Percentiles rank a stretch among this genome's conserved stretches.
phyloP scores from a whole-genome alignment of 257 asterid species.

The Paraleonurus japonicus region DNA sequence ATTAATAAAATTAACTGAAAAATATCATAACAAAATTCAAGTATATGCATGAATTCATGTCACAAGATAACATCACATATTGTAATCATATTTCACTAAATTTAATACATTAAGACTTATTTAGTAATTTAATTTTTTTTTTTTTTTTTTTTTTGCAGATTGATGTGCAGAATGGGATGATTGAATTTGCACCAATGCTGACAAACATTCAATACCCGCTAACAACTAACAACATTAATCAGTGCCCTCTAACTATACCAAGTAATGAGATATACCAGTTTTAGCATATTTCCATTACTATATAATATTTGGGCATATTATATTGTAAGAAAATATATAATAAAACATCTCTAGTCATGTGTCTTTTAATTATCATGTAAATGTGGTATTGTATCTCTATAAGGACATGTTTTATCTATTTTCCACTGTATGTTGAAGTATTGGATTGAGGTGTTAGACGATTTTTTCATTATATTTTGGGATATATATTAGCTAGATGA shows the following conservation, averaged over 20 bases:
- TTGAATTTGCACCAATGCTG: conserved; percentile 42
- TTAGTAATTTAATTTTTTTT: not conserved
- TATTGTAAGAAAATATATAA: conserved; percentile 26
- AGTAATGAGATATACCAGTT: conserved; percentile 43
- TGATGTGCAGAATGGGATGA: conserved; percentile 58
- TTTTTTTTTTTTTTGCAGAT: conserved; percentile 45
- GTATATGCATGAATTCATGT: too few relatives aligned
- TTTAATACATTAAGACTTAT: too few relatives aligned
- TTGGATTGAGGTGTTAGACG: not conserved
- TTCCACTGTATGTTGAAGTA: not conserved
- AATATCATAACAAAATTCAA: too few relatives aligned
- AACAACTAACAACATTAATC: conserved; percentile 39
- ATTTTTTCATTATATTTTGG: too few relatives aligned
- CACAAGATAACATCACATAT: too few relatives aligned
- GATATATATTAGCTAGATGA: too few relatives aligned
- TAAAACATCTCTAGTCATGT: not conserved
- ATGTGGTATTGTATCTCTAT: not conserved
- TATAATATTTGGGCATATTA: conserved; percentile 9
- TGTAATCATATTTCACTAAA: too few relatives aligned
- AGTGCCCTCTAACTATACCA: conserved; percentile 48
- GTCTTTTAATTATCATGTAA: conserved; percentile 14
- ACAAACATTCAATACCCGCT: conserved; percentile 47
- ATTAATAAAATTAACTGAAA: too few relatives aligned
- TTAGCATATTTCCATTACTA: conserved; percentile 24
- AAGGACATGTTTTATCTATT: not conserved